Evolutionary conservation across 2,329 filamentous ascomycete genomes (phyloP).

Genomic region (Diaporthe ilicicola): DNA sequence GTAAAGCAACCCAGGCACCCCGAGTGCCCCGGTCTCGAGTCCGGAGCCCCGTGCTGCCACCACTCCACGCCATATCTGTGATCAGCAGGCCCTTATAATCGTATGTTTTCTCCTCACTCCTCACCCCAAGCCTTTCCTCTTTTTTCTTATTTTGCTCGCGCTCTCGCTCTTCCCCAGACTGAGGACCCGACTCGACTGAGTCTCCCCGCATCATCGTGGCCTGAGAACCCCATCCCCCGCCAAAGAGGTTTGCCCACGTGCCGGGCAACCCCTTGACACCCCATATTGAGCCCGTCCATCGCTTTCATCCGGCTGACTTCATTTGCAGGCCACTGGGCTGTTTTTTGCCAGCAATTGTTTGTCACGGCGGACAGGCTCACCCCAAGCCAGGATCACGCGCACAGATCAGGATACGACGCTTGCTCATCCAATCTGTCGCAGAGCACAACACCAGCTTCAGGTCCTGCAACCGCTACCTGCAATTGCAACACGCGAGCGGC

Average conservation of each 20-base stretch:
- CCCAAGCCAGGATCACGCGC: conserved; percentile 20
- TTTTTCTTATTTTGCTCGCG: conserved; percentile 18
- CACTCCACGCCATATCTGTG: conserved; percentile 26
- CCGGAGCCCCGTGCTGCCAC: conserved; percentile 28
- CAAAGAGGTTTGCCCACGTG: neutral
- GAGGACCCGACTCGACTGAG: neutral
- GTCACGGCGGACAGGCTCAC: conserved; percentile 31
- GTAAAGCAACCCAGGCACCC: conserved; percentile 19
- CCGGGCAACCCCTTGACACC: neutral
- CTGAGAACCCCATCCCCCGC: conserved; percentile 22
- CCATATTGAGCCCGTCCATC: neutral
- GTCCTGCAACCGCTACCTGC: neutral
- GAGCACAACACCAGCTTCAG: neutral
- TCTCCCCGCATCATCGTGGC: conserved; percentile 24
- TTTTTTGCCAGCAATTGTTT: neutral
- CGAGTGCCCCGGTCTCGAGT: conserved; percentile 22
- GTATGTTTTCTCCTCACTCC: conserved; percentile 32
- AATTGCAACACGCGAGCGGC: too few species aligned
- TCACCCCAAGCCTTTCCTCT: conserved; percentile 24
- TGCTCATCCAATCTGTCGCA: conserved; percentile 16
- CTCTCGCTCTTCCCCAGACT: conserved; percentile 28
- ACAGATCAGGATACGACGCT: conserved; percentile 19
- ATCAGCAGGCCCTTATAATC: conserved; percentile 34
- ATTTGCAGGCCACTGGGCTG: conserved; percentile 20
- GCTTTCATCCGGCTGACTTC: conserved; percentile 12